Base-by-base conservation (phyloP, 139 green algal genomes). In the Chlamydomonas sp. region DNA sequence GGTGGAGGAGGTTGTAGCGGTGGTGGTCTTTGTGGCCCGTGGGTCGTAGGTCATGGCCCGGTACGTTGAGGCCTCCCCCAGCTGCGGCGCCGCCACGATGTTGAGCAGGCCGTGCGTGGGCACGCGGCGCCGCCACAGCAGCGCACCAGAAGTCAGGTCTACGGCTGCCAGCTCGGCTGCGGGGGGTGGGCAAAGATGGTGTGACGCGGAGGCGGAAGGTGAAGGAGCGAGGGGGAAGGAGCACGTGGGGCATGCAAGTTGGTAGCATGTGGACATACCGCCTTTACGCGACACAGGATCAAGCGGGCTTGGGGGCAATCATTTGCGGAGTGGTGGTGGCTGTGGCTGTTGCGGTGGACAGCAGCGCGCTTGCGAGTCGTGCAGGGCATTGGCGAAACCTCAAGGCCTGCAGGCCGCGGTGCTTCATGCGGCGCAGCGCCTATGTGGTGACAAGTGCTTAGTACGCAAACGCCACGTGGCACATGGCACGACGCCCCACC, bases 41-140 rank as follows among this genome's bases (percentile, higher is more conserved):
- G 68, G 68, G 3, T 2, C 10, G 15, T 59, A 80, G 60, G 77
- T 57, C 49, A 79, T 74, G 15, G 89, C 85, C 0, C 90, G 49
- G 80, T 93, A 95, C 0, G 90, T 95, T 69, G 71, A 88, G 4
- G n/a, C 87, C 81, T 92, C 80, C 0, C 79, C 83, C 80, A 97
- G 83, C 59, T 97, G 94, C 4, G 95, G 95, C 4, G 95, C 94
- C 57, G 90, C 89, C 20, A 98, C 77, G 58, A 95, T 91, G 88
- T 98, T 98, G 31, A 98, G 91, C 63, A 97, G 92, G 5, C 95
- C 95, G 14, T 91, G 89, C 1, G 95, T 96, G 49, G 92, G 90
- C 60, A 97, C 90, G 78, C 72, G 71, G 10, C 91, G 86, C 14
- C 93, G 78, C 91, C 92, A 98, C 18, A 97, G 77, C 80, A 97